Base-by-base conservation (phyloP, 2,329 filamentous ascomycete genomes). In the Paecilomyces niveus region DNA sequence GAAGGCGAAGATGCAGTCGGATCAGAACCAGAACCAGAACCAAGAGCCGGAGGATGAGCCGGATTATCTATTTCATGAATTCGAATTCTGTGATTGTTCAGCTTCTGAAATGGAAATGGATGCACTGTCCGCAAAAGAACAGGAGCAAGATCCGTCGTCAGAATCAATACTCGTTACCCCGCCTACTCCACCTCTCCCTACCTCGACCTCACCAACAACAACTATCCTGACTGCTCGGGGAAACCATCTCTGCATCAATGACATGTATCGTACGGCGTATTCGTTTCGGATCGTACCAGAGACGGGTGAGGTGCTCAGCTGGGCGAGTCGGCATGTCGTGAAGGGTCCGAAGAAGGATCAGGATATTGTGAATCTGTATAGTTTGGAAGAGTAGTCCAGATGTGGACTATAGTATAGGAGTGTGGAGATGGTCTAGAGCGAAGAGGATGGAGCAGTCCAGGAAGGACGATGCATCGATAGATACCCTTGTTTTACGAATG, bases 241-340 rank as follows among this genome's bases (percentile, higher is more conserved):
- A 2, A 73, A 75, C 51, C 76, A 79, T 64, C 69, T 79, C 9
- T 78, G 76, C 62, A 71, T 78, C 56, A 76, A 78, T 52, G 76
- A 79, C 64, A 77, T 75, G 69, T 78, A 78, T 64, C 72, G 72
- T 57, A 79, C 75, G 4, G 72, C 71, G 2, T 79, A 79, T 65
- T 68, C 72, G 18, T 79, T 79, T 61, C 68, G 72, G 10, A 62
- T 78, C 24, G 58, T 61, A 3, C 59, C 65, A 1, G 67, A 65
- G 7, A 67, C 67, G 0, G 71, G 68, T 6, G 65, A 72, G 56
- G 68, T 76, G 57, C 45, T 74, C 22, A 75, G 68, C 58, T 79
- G 76, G 75, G 68, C 71, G 9, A 78, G 75, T 66, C 68, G 72
- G 7, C 76, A 79, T 70, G 72, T 78, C 39, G 76, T 79, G 15